Evolutionary conservation across 1,139 yeast species (phyloP), one percentile per base, ranked within the genome.

Genomic region (Yamadazyma atmosphaerica): DNA sequence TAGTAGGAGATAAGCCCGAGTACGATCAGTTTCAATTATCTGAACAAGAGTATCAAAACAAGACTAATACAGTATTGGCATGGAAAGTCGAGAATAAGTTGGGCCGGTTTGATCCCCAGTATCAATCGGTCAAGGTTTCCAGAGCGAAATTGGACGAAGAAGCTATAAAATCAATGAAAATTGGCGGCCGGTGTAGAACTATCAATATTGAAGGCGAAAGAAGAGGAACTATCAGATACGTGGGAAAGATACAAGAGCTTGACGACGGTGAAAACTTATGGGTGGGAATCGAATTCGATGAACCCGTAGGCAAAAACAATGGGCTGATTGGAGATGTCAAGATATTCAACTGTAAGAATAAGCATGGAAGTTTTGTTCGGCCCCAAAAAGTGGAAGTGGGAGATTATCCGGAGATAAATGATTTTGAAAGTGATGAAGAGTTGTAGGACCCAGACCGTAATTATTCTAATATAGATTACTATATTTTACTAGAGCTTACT

Each of bases 1-100:
- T 30, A 7, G 8, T 28, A 16, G n/a, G n/a, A 10, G 31, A 28
- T 6, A 62, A 67, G 1, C 58, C 53, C 22, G 70, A 64, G 18
- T 32, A 25, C 2, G 87, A 74, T 55, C 68, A 76, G 46, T 30
- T 19, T 30, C 4, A 11, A 12, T 64, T 87, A 57, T 65, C 81
- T 3, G 87, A 83, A 35, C 81, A 74, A 36, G 88, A 82, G 33
- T 90, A 90, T 57, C 81, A 74, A 29, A 66, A 68, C 38, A 67
- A 85, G 39, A 41, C 61, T 3, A 79, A 83, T 40, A 72, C 92
- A 0, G 95, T 87, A 3, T 71, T 84, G 43, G 73, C 72, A 37
- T 90, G 96, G 95, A 89, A 89, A 60, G 72, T 73, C 43, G 63
- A 71, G 30, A 73, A 85, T 46, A 62, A 77, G 41, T 62, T 87